phyloP scores from a whole-genome alignment of 805 yeast genomes.

The Wickerhamiella alocasiicola region DNA sequence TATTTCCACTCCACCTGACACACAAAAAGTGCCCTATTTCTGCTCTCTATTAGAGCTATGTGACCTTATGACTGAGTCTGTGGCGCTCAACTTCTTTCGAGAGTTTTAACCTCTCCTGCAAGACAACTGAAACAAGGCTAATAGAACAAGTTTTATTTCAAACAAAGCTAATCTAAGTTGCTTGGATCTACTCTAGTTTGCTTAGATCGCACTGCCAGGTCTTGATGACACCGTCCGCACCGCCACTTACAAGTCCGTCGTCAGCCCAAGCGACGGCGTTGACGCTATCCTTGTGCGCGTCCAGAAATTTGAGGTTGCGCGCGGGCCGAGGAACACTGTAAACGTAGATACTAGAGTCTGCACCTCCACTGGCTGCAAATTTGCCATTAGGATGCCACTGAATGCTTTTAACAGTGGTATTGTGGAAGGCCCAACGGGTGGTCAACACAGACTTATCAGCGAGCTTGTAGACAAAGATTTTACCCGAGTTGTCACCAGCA shows the following conservation, averaged over 20 bases:
- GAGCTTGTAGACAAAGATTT: conserved; percentile 58
- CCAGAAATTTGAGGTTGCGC: conserved; percentile 56
- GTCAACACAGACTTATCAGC: conserved; percentile 45
- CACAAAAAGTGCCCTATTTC: too few species aligned
- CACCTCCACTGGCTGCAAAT: conserved; percentile 63
- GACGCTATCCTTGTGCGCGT: conserved; percentile 86
- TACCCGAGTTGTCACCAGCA: conserved; percentile 78
- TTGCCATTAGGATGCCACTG: conserved; percentile 69
- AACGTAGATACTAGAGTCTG: conserved; percentile 69
- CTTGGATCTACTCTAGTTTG: conserved; percentile 6
- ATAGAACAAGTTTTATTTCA: too few species aligned
- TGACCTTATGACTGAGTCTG: too few species aligned
- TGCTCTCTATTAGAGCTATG: too few species aligned
- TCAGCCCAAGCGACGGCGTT: conserved; percentile 57
- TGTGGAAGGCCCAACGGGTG: conserved; percentile 92
- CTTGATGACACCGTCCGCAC: conserved; percentile 72
- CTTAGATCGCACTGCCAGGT: conserved; percentile 38
- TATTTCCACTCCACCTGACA: too few species aligned
- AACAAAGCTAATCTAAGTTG: too few species aligned
- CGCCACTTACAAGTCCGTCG: conserved; percentile 49
- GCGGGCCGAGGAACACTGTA: conserved; percentile 72
- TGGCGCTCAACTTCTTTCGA: too few species aligned
- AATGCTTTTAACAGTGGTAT: conserved; percentile 64
- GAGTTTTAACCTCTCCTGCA: too few species aligned
- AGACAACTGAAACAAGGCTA: too few species aligned